Conservation (phyloP, 1,284 basidiomycete species). For the Vanrija humicola region DNA sequence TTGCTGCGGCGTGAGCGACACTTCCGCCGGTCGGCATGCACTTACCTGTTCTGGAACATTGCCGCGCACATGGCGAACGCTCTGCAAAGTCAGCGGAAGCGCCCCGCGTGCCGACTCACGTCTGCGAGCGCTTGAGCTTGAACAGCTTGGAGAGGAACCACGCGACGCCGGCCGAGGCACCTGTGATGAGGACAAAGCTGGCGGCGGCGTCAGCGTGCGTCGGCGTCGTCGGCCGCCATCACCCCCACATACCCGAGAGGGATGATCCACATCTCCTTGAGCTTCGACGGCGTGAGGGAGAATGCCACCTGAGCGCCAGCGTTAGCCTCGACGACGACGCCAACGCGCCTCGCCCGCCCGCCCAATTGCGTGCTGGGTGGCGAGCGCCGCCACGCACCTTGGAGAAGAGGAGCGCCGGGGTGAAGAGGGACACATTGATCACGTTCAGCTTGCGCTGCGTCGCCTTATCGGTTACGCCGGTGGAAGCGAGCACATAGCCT, state of each 20-base stretch:
- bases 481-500: conserved; percentile 74
- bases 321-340: background rate
- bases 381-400: conserved; percentile 63
- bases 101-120: conserved; percentile 27
- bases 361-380: background rate
- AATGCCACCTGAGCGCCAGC: conserved; percentile 39
- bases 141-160: conserved; percentile 47
- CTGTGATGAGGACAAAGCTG: conserved; percentile 65
- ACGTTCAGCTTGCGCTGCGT: conserved; percentile 70
- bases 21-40: conserved; percentile 40
- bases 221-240: background rate
- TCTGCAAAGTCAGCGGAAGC: conserved; percentile 47
- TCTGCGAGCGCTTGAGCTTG: conserved; percentile 48
- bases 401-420: conserved; percentile 84
- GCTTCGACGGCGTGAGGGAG: conserved; percentile 59
- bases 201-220: background rate
- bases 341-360: background rate
- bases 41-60: conserved; percentile 48
- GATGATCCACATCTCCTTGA: conserved; percentile 86
- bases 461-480: conserved; percentile 79
- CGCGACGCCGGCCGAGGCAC: conserved; percentile 55
- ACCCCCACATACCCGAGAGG: conserved; percentile 65
- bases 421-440: conserved; percentile 70
- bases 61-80: conserved; percentile 76
- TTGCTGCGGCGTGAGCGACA: conserved; percentile 60